Evolutionary conservation across 139 green algal genomes (phyloP), one percentile per base, ranked within the genome.

Genomic region (Pleodorina starrii): DNA sequence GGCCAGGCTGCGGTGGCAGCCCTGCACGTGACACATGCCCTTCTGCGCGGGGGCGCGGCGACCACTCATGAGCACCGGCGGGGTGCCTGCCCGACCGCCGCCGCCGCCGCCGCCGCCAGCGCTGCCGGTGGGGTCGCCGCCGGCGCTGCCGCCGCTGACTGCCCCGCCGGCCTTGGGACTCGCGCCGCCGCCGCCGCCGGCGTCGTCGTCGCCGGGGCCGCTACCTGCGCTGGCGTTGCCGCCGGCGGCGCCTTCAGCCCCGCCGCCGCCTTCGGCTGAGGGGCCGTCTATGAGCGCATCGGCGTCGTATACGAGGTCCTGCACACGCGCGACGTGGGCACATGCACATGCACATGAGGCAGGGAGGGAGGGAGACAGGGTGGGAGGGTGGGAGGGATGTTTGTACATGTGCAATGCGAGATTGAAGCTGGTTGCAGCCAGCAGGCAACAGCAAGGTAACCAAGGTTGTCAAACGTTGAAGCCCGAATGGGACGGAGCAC

Each of bases 21-120:
- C 92, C 43, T 96, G 93, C 44, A 95, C 94, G 84, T 96, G 91
- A 59, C 88, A 92, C 17, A 91, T 38, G 71, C 88, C 89, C 75
- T 89, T 91, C 50, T 82, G 84, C 25, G 69, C 35, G 1, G 69
- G 69, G n/a, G 69, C 35, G 16, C 69, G 68, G 4, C 84, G 84
- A 23, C 84, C 69, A 6, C 69, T 82, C 84, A 82, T 46, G 23
- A 82, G 38, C 63, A 88, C 82, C 0, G 82, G 82, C 6, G 82
- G 35, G 80, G 10, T 32, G 68, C 60, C 79, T 5, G 27, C 9
- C 25, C 1, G 54, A 17, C 36, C 12, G n/a, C 51, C 25, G 60
- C 44, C 44, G 42, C 80, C n/a, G 63, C 16, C 46, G 83, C 40
- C 79, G 79, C 21, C 54, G 16, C 6, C 79, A 7, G 54, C 54